Evolutionary conservation across 805 yeast genomes (phyloP).

Genomic region (Zygoascus flipseniorum): DNA sequence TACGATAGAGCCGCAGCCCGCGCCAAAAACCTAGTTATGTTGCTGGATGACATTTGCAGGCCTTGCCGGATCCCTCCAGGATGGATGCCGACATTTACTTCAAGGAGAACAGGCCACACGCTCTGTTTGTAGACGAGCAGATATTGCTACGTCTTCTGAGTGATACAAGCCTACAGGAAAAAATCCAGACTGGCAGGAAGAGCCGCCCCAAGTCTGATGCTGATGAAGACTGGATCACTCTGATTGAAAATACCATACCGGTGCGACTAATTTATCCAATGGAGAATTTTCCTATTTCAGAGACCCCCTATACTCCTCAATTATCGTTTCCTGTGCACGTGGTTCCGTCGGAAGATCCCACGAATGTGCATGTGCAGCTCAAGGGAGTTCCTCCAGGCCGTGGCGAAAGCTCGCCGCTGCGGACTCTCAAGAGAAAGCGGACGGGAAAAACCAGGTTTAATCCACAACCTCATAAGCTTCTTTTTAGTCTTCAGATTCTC

Average conservation of each 20-base stretch:
- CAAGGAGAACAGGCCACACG: slow-evolving; percentile 13
- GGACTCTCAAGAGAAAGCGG: not conserved
- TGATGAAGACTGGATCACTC: not conserved
- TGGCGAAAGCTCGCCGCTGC: not conserved
- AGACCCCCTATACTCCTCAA: not conserved
- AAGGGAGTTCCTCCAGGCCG: not conserved
- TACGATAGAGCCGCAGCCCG: too few relatives aligned
- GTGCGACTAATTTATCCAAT: slow-evolving; percentile 2
- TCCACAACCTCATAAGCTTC: not conserved
- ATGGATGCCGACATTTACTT: slow-evolving; percentile 15
- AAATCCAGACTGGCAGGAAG: not conserved
- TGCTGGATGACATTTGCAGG: not conserved
- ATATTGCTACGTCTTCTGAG: not conserved
- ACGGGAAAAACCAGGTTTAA: not conserved
- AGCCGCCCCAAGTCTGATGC: not conserved
- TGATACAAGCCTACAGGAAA: not conserved
- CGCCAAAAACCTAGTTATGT: too few relatives aligned
- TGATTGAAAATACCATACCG: slow-evolving; percentile 1
- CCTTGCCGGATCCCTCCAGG: not conserved
- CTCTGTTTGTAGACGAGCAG: slow-evolving; percentile 4
- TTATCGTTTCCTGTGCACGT: not conserved
- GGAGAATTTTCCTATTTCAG: not conserved
- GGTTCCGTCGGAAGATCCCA: not conserved
- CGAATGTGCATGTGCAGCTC: not conserved
- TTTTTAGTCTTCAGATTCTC: not conserved